A percentile compares a stretch with the other conserved stretches of the same genome.
These are phyloP conservation scores for Globisporangium rhizosaccharum DNA, from an alignment of 352 stramenopile genomes.

Conservation along the genomic window DNA sequence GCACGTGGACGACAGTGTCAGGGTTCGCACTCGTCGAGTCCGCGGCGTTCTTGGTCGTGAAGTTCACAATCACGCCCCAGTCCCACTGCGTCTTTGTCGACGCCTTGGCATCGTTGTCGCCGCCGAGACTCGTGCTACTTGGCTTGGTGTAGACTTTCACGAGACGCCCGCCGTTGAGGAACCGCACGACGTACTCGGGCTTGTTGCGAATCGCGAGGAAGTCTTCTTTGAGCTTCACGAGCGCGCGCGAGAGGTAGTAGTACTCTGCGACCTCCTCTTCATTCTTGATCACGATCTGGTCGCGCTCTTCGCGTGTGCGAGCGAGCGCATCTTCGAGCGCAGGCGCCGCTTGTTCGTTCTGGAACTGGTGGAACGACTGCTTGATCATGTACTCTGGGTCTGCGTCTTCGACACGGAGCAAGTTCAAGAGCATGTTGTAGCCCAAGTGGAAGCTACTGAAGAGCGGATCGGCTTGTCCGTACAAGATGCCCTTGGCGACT, in stretches of 20 bases:
- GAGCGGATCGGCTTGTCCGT: slow-evolving; percentile 65
- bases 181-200: slow-evolving; percentile 90
- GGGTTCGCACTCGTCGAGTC: slow-evolving; percentile 55
- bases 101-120: slow-evolving; percentile 27
- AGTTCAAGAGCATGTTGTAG: slow-evolving; percentile 99
- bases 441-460: slow-evolving; percentile 94
- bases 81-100: slow-evolving; percentile 49
- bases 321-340: slow-evolving; percentile 76
- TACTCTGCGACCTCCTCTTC: slow-evolving; percentile 87
- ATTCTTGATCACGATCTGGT: slow-evolving; percentile 88
- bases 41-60: slow-evolving; percentile 70
- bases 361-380: slow-evolving; percentile 96
- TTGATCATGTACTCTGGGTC: slow-evolving; percentile 98
- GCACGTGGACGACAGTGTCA: slow-evolving; percentile 72
- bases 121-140: too few species aligned
- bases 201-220: slow-evolving; percentile 91
- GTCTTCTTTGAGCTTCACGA: slow-evolving; percentile 90
- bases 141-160: slow-evolving; percentile 73
- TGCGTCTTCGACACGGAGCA: slow-evolving; percentile 96
- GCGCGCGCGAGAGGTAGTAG: slow-evolving; percentile 87
- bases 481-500: slow-evolving; percentile 93
- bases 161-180: slow-evolving; percentile 92
- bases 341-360: slow-evolving; percentile 80
- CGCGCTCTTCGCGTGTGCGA: slow-evolving; percentile 72
- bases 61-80: slow-evolving; percentile 85